A percentile compares a stretch with the other conserved stretches of the same genome.
Evolutionary conservation across 139 green algal species (phyloP).

Genomic region (Trebouxia sp.): DNA sequence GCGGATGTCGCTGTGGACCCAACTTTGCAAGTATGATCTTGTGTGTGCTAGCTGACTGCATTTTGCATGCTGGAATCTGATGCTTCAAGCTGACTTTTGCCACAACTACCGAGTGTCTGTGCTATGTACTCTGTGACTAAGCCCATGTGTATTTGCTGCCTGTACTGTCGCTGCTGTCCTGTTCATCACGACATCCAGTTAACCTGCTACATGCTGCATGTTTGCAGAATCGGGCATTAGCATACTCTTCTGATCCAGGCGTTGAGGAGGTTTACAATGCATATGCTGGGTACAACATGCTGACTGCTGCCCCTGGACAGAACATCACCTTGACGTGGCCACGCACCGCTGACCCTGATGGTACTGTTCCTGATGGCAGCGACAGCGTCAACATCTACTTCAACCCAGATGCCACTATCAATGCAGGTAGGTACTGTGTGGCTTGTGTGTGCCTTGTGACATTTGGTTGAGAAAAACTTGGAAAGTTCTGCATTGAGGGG

Average conservation of each 20-base stretch:
- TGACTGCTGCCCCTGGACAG: slow-evolving; percentile 16
- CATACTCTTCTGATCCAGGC: not conserved
- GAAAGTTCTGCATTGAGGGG: too few relatives aligned
- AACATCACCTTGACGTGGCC: slow-evolving; percentile 25
- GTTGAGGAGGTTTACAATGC: not conserved
- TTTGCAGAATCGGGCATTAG: not conserved
- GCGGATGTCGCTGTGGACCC: not conserved
- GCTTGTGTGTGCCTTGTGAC: too few relatives aligned
- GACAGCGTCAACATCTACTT: not conserved
- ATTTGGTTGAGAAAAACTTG: too few relatives aligned
- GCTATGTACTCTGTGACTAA: too few relatives aligned
- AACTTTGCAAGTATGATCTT: not conserved
- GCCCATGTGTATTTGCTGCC: too few relatives aligned
- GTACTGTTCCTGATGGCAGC: not conserved
- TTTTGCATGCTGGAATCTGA: too few relatives aligned
- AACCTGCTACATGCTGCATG: not conserved
- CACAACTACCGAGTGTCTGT: too few relatives aligned
- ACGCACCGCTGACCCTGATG: slow-evolving; percentile 12
- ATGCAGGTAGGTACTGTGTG: too few relatives aligned
- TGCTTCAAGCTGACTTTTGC: too few relatives aligned
- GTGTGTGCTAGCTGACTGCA: too few relatives aligned
- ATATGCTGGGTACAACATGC: not conserved
- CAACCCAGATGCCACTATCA: not conserved
- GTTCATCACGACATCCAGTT: not conserved
- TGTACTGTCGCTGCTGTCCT: too few relatives aligned